Evolutionary conservation across 2,329 filamentous ascomycete species (phyloP).

Genomic region (Alternaria burnsii): DNA sequence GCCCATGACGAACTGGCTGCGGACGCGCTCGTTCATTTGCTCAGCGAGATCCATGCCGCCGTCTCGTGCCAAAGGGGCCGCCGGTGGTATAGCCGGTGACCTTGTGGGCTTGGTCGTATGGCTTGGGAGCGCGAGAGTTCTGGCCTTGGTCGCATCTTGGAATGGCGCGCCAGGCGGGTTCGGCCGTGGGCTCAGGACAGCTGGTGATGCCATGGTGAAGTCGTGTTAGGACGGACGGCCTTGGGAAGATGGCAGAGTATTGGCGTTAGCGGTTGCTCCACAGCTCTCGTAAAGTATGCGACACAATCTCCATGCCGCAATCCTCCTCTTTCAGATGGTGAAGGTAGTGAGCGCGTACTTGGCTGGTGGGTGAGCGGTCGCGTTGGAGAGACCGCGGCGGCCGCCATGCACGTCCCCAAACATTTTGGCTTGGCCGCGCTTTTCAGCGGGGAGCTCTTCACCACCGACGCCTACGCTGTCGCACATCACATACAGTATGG

Average conservation of each 20-base stretch:
- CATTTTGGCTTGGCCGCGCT: conserved; percentile 29
- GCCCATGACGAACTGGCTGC: conserved; percentile 89
- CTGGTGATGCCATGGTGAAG: conserved; percentile 37
- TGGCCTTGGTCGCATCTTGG: conserved; percentile 34
- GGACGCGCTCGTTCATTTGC: conserved; percentile 61
- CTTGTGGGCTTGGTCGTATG: conserved; percentile 26
- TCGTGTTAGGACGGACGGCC: neutral
- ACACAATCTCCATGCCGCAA: conserved; percentile 10
- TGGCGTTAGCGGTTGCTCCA: conserved; percentile 3
- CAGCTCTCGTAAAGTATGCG: neutral
- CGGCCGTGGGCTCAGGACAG: conserved; percentile 38
- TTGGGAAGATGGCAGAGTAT: neutral
- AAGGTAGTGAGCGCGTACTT: neutral
- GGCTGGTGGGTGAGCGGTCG: neutral
- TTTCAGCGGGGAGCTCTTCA: conserved; percentile 40
- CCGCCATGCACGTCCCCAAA: conserved; percentile 22
- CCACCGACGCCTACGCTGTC: conserved; percentile 20
- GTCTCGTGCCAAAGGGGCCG: conserved; percentile 25
- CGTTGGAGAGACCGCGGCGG: conserved; percentile 4
- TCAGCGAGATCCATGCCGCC: conserved; percentile 54
- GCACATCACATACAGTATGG: conserved; percentile 29
- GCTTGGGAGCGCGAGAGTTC: conserved; percentile 46
- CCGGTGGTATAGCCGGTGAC: conserved; percentile 21
- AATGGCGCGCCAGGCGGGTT: conserved; percentile 31
- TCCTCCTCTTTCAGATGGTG: conserved; percentile 9